phyloP scores from a whole-genome alignment of 768 basidiomycete species.

The Hypsizygus marmoreus region DNA sequence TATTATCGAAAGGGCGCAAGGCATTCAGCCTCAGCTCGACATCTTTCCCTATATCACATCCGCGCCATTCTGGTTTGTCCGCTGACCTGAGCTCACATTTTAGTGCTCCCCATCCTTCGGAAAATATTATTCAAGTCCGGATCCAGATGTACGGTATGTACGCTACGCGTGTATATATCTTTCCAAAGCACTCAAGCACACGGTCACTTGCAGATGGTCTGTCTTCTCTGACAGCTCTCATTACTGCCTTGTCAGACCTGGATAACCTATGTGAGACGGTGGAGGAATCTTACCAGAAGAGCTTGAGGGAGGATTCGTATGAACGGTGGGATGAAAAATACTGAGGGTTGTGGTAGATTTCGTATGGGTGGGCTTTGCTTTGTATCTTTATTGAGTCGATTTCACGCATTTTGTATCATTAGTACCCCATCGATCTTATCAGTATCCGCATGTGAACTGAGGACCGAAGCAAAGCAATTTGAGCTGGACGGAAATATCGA shows the following conservation, averaged over 20 bases:
- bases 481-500: too few species aligned
- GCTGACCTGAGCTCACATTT: slow-evolving; percentile 3
- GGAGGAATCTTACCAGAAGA: slow-evolving; percentile 65
- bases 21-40: slow-evolving; percentile 1
- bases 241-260: slow-evolving; percentile 75
- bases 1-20: too few species aligned
- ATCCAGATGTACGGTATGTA: slow-evolving; percentile 98
- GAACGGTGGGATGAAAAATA: slow-evolving; percentile 75
- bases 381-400: slow-evolving; percentile 13
- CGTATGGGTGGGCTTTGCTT: neutral
- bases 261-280: slow-evolving; percentile 75
- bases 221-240: slow-evolving; percentile 82
- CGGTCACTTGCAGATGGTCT: slow-evolving; percentile 60
- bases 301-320: slow-evolving; percentile 53
- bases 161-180: too few species aligned
- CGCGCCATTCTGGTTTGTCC: slow-evolving; percentile 1
- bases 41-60: slow-evolving; percentile 2
- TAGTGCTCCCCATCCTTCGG: slow-evolving; percentile 94
- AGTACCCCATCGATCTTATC: too few species aligned
- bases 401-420: slow-evolving; percentile 9
- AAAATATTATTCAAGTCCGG: slow-evolving; percentile 94
- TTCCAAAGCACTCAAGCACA: too few species aligned
- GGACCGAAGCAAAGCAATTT: too few species aligned
- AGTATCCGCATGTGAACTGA: too few species aligned
- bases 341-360: slow-evolving; percentile 25